phyloP scores from a whole-genome alignment of 176 grass and related monocot genomes.

The Tillandsia fasciculata region DNA sequence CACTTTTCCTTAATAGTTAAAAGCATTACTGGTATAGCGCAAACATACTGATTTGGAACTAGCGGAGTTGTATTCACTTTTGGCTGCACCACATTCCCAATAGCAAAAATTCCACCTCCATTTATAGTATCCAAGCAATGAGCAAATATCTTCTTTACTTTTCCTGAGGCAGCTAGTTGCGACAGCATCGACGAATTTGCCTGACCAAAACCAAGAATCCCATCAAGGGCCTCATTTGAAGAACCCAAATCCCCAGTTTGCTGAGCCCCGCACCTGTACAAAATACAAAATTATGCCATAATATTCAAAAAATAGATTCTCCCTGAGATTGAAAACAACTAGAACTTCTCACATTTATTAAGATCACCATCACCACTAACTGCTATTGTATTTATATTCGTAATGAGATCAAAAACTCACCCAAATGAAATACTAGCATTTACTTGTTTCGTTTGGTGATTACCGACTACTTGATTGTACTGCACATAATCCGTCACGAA shows the following conservation, averaged over 20 bases:
- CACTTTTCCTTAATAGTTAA: not conserved
- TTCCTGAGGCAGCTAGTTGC: conserved; percentile 57
- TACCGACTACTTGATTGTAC: conserved; percentile 58
- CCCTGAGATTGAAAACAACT: not conserved
- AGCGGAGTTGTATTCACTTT: conserved; percentile 78
- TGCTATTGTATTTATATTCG: too few relatives aligned
- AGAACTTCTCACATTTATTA: not conserved
- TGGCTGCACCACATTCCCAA: conserved; percentile 81
- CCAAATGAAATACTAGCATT: conserved; percentile 83
- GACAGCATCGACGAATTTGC: conserved; percentile 69
- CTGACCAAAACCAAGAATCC: conserved; percentile 94
- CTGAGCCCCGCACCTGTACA: conserved; percentile 65
- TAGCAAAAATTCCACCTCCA: conserved; percentile 90
- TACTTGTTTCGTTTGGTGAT: conserved; percentile 42
- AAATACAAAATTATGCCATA: not conserved
- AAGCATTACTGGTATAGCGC: conserved; percentile 3
- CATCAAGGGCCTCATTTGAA: conserved; percentile 62
- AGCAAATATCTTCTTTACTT: conserved; percentile 75
- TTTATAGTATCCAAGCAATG: conserved; percentile 80
- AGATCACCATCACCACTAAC: too few relatives aligned
- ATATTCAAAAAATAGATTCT: not conserved
- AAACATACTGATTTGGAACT: conserved; percentile 56
- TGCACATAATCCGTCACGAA: conserved; percentile 57
- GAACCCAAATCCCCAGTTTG: conserved; percentile 76
- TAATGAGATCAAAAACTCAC: conserved; percentile 30